Evolutionary conservation across 148 eudicot genomes (phyloP), one percentile per base, ranked within the genome.

Genomic region (Fagopyrum tataricum): DNA sequence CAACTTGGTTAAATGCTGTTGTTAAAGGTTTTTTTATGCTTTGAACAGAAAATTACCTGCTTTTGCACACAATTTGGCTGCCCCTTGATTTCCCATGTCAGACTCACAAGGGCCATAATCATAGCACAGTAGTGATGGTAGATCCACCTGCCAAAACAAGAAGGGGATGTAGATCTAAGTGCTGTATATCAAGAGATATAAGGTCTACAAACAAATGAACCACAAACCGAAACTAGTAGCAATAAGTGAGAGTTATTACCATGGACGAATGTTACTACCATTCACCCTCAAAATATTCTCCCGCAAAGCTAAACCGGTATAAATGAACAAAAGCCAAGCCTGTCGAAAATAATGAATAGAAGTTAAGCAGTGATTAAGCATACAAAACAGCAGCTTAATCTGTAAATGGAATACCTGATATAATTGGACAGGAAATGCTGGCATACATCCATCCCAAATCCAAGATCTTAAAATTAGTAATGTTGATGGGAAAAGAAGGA

Each of bases 191-290:
- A 26, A 61, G 24, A 61, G 13, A 12, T 0, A 2, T 10, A 9
- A 20, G 9, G 12, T 59, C 62, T 37, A n/a, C 43, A 4, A 67
- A 15, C 31, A 64, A 21, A 13, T 13, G 6, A 43, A 64, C 44
- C 20, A 17, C 17, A 72, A 48, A 67, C n/a, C 12, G 72, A 39
- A 23, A 1, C 69, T 39, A 10, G 69, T 15, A 8, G 7, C 67
- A 48, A 67, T 24, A 70, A 3, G 52, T 18, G 11, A 18, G 37
- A 44, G 13, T 31, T 56, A 74, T 81, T 91, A 94, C 97, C 98
- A 94, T 77, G 98, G 88, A 75, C 97, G 97, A 67, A 94, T 94
- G 83, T 94, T 91, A 82, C 98, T 94, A 79, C 96, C 98, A 77
- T 94, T 94, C 66, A 91, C 95, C 85, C 93, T 85, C 76, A 94